Conservation (phyloP, 441 rosid species). For the Sinapis alba region DNA sequence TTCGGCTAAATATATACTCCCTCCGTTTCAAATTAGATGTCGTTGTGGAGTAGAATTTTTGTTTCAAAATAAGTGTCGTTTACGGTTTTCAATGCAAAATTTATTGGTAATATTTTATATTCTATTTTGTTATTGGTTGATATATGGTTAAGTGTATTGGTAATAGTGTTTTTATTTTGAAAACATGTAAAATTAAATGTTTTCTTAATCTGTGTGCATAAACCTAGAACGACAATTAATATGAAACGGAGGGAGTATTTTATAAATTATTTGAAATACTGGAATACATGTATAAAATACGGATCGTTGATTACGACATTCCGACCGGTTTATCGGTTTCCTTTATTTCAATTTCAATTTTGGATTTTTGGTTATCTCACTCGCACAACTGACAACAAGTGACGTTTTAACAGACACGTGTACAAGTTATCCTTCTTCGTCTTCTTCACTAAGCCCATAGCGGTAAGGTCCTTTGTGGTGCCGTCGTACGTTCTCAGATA, state of each 20-base stretch:
- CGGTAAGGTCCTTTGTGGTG: not conserved
- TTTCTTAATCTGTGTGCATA: no score
- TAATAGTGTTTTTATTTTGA: no score
- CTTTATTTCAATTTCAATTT: not conserved
- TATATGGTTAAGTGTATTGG: no score
- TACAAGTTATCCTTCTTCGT: conserved; percentile 5
- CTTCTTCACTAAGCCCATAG: conserved; percentile 28
- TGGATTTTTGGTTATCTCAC: not conserved
- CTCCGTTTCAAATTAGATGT: no score
- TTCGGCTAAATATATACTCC: not conserved
- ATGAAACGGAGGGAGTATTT: no score
- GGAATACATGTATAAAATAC: conserved; percentile 1
- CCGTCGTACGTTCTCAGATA: conserved; percentile 20
- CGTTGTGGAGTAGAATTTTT: no score
- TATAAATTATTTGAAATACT: not conserved
- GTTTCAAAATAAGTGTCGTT: no score
- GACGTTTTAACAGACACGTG: conserved; percentile 26
- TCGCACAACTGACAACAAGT: conserved; percentile 4
- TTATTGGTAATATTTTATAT: no score
- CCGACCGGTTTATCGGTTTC: not conserved
- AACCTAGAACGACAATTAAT: no score
- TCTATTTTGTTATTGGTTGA: no score
- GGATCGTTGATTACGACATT: not conserved
- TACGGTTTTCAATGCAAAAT: no score
- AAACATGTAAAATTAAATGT: no score